Conservation (phyloP, 441 rosid species). For the Sinapis alba region DNA sequence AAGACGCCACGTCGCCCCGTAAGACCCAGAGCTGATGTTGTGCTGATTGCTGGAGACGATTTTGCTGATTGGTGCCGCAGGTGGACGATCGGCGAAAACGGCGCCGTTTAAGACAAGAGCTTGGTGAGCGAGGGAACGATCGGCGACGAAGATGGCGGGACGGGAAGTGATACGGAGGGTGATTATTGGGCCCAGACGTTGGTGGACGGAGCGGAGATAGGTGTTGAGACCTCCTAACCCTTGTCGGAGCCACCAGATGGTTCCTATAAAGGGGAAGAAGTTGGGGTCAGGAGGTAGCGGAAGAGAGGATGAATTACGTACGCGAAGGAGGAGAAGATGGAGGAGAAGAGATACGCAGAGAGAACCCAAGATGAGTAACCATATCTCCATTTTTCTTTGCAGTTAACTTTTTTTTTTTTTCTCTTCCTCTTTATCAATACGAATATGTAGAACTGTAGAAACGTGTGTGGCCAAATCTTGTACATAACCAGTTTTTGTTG, state of each 20-base stretch:
- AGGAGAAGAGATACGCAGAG: conserved; percentile 21
- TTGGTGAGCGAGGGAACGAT: not conserved
- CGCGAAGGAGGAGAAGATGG: not conserved
- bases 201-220: not conserved
- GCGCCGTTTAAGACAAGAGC: not conserved
- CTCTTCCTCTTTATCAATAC: not conserved
- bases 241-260: not conserved
- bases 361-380: not conserved
- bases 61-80: not conserved
- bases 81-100: conserved; percentile 1
- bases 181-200: not conserved
- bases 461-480: not conserved
- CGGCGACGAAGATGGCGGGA: not conserved
- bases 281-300: conserved; percentile 4
- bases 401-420: not conserved
- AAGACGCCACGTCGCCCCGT: not conserved
- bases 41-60: not conserved
- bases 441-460: not conserved
- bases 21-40: not conserved
- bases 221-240: not conserved
- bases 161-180: not conserved
- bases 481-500: not conserved
- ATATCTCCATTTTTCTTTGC: not conserved
- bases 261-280: not conserved
- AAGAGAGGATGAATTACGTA: conserved; percentile 19